A percentile compares a stretch with the other conserved stretches of the same genome.
These are phyloP conservation scores for Pharnaceum exiguum DNA, from an alignment of 148 eudicot genomes.

Conservation along the genomic window DNA sequence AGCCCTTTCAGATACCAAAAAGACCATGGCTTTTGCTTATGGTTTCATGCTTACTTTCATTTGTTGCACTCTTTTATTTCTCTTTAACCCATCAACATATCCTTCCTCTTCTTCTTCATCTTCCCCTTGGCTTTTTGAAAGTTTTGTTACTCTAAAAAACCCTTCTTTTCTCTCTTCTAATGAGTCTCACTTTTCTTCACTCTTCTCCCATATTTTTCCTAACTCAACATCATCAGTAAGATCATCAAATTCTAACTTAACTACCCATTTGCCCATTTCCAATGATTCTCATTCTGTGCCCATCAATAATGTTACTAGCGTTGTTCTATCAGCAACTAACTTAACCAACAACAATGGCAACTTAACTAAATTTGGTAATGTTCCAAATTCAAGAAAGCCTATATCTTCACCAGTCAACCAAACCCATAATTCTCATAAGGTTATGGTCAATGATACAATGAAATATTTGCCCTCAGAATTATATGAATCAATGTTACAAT, in stretches of 20 bases:
- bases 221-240: slow-evolving; percentile 17
- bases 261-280: background rate
- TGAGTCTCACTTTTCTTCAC: slow-evolving; percentile 24
- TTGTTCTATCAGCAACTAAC: background rate
- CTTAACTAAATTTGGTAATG: background rate
- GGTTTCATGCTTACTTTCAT: slow-evolving; percentile 33
- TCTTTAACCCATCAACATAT: slow-evolving; percentile 24
- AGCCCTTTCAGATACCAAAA: slow-evolving; percentile 15
- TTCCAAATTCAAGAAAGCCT: background rate
- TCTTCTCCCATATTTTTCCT: slow-evolving; percentile 33
- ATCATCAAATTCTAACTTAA: background rate
- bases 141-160: slow-evolving; percentile 11
- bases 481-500: slow-evolving; percentile 30
- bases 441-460: background rate
- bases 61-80: slow-evolving; percentile 28
- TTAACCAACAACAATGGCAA: background rate
- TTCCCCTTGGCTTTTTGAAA: slow-evolving; percentile 21
- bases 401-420: background rate
- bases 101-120: slow-evolving; percentile 11
- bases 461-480: slow-evolving; percentile 9
- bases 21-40: slow-evolving; percentile 25
- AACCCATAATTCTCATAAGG: background rate
- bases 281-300: background rate
- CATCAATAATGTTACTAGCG: background rate
- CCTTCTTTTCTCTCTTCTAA: slow-evolving; percentile 16